A percentile compares a stretch with the other conserved stretches of the same genome.
Conservation (phyloP, 495 filamentous ascomycete genomes). For the Daldinia caldariorum region DNA sequence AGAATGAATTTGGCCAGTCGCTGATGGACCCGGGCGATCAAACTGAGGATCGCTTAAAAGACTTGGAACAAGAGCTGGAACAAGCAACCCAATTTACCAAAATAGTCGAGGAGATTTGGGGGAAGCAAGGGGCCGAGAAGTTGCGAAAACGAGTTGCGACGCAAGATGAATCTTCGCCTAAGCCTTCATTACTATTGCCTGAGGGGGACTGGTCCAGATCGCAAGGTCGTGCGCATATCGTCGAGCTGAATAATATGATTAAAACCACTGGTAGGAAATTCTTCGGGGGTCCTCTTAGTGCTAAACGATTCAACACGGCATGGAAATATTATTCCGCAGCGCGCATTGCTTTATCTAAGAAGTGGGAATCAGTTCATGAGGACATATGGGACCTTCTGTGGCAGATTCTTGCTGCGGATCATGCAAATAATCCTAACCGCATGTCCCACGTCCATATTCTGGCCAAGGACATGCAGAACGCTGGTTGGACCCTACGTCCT, state of each 20-base stretch:
- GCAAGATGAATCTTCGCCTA: slow-evolving; percentile 44
- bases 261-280: slow-evolving; percentile 31
- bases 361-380: slow-evolving; percentile 58
- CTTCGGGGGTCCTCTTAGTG: background rate
- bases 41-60: slow-evolving; percentile 55
- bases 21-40: slow-evolving; percentile 55
- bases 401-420: slow-evolving; percentile 54
- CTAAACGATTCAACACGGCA: slow-evolving; percentile 43
- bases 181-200: slow-evolving; percentile 43
- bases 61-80: slow-evolving; percentile 66
- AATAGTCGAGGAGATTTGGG: slow-evolving; percentile 50
- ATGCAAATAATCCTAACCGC: slow-evolving; percentile 58
- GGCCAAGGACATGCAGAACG: slow-evolving; percentile 67
- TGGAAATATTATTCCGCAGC: slow-evolving; percentile 58
- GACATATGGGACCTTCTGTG: slow-evolving; percentile 67
- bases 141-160: slow-evolving; percentile 50
- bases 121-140: slow-evolving; percentile 52
- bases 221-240: slow-evolving; percentile 21
- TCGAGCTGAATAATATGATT: slow-evolving; percentile 44
- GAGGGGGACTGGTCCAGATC: slow-evolving; percentile 27
- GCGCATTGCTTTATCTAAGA: slow-evolving; percentile 54
- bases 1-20: slow-evolving; percentile 49
- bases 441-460: slow-evolving; percentile 69
- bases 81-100: slow-evolving; percentile 50
- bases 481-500: slow-evolving; percentile 61